Evolutionary conservation across 2,329 filamentous ascomycete genomes (phyloP), one percentile per base, ranked within the genome.

Genomic region (Onygena corvina): DNA sequence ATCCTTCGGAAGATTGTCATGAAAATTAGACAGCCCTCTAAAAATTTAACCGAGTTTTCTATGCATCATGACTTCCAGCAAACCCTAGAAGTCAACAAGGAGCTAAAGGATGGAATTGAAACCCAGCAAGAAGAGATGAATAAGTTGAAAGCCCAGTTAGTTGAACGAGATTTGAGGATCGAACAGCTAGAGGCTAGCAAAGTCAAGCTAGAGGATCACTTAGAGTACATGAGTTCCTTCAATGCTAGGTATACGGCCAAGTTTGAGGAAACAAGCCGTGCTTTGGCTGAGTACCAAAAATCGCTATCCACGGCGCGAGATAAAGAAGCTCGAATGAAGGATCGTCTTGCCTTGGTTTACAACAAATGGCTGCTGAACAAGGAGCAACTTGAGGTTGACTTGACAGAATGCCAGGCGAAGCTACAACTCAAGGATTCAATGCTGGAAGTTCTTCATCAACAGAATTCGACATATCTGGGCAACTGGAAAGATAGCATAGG

Each of bases 341-440:
- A 29, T n/a, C 31, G 31, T 5, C 21, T 35, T 16, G n/a, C 44
- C 5, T 23, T 7, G 8, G 48, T 35, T 9, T 29, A 30, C 4
- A 20, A 35, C 12, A 40, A 35, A 30, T 52, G 51, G 51, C 7
- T 11, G 20, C 8, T 30, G n/a, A 44, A 36, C 25, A 50, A 50
- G 31, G 21, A n/a, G 27, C 11, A 31, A 23, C 44, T 52, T 9
- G 20, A 35, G n/a, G 16, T 14, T 20, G 38, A 45, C 8, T 35
- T 50, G 4, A 4, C n/a, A 20, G n/a, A 25, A 20, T 45, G 34
- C 33, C 44, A 38, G 4, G 35, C 23, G 23, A 33, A 38, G 12
- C 38, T 50, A 25, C 42, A 38, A 20, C 25, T 33, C 4, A 44
- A 46, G 20, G 46, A 47, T 16, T 25, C 46, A 0, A 36, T 36